These are phyloP conservation scores for Salvia sclarea DNA, from an alignment of 305 asterid genomes.

Conservation along the genomic window DNA sequence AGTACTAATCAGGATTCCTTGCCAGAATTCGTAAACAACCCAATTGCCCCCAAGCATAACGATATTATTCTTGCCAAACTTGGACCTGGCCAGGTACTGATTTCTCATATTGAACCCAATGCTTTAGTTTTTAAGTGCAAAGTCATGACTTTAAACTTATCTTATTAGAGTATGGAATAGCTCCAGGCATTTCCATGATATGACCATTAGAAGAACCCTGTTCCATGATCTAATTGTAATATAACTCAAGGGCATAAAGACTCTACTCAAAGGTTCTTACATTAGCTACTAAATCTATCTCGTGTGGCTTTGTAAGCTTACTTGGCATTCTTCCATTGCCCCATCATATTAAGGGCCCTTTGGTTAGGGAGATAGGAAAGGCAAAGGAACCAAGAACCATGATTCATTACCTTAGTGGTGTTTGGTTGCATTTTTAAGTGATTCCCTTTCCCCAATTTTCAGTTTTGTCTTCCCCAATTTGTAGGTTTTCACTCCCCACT, in stretches of 20 bases:
- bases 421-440: background rate
- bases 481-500: background rate
- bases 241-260: background rate
- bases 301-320: conserved; percentile 10
- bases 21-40: conserved; percentile 53
- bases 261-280: conserved; percentile 16
- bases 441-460: background rate
- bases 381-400: background rate
- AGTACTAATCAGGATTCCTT: conserved; percentile 63
- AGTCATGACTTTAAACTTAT: background rate
- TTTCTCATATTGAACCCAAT: background rate
- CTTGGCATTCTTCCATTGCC: conserved; percentile 10
- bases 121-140: conserved; percentile 12
- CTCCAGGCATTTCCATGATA: conserved; percentile 20
- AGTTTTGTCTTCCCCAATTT: background rate
- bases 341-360: background rate
- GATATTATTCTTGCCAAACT: conserved; percentile 73
- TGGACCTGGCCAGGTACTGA: conserved; percentile 82
- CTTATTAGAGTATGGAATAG: conserved; percentile 1
- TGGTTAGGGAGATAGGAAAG: background rate
- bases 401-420: background rate
- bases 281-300: background rate
- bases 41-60: conserved; percentile 57
- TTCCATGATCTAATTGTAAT: conserved; percentile 18
- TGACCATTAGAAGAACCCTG: conserved; percentile 15